Evolutionary conservation across 106 monocot genomes (phyloP).

Genomic region (Platanthera zijinensis): DNA sequence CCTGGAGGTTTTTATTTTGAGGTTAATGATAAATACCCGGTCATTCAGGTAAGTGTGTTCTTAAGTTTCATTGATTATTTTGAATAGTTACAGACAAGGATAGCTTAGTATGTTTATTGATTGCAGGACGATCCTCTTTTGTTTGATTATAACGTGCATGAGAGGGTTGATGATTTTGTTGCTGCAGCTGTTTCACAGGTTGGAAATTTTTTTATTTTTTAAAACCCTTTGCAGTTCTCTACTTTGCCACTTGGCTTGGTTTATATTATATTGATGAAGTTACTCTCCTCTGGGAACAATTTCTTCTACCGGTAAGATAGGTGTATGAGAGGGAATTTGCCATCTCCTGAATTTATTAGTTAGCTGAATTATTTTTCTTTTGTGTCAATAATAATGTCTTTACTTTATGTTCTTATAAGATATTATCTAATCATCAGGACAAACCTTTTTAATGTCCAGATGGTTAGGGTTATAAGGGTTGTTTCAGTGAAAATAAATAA

Average conservation of each 20-base stretch:
- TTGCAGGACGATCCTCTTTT: conserved; percentile 81
- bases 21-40: conserved; percentile 65
- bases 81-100: conserved; percentile 1
- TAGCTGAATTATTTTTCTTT: too few species aligned
- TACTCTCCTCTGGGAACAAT: too few species aligned
- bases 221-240: background rate
- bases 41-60: conserved; percentile 61
- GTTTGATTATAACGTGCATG: conserved; percentile 96
- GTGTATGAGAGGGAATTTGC: too few species aligned
- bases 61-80: conserved; percentile 1
- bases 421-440: too few species aligned
- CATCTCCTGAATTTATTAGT: too few species aligned
- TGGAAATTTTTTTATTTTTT: conserved; percentile 1
- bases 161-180: conserved; percentile 95
- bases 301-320: too few species aligned
- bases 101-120: conserved; percentile 9
- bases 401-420: too few species aligned
- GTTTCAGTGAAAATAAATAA: too few species aligned
- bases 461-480: too few species aligned
- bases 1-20: conserved; percentile 85
- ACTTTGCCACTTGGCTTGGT: background rate
- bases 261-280: background rate
- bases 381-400: too few species aligned
- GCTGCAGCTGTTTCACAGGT: conserved; percentile 83
- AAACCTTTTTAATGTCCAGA: too few species aligned